Percentiles rank a stretch among this genome's conserved stretches.
Evolutionary conservation across 1,284 basidiomycete species (phyloP).

Genomic region (Cryptococcus floricola): DNA sequence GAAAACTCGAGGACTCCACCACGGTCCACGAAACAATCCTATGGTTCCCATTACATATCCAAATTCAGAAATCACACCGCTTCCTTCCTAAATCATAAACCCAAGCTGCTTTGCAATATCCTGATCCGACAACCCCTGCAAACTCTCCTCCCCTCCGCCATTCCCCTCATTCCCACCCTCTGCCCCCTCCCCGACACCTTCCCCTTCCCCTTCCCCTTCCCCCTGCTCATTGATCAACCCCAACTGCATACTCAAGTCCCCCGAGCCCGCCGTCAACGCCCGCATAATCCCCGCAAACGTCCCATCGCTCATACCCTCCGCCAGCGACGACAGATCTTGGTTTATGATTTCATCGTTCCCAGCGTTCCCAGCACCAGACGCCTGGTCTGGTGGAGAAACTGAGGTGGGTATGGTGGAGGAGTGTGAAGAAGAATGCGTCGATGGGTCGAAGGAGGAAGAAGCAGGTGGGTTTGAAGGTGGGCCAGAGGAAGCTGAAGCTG

Average conservation of each 20-base stretch:
- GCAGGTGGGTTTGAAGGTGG: too few species aligned
- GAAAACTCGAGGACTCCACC: too few species aligned
- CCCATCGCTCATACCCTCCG: neutral
- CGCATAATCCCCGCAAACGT: neutral
- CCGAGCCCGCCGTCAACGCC: neutral
- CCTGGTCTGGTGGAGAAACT: too few species aligned
- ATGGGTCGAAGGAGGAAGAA: too few species aligned
- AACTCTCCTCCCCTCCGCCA: neutral
- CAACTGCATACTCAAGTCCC: neutral
- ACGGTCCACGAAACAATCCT: too few species aligned
- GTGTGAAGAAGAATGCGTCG: too few species aligned
- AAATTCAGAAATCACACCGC: too few species aligned
- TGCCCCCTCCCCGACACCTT: neutral
- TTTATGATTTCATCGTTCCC: too few species aligned
- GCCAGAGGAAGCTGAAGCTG: neutral
- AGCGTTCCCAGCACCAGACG: too few species aligned
- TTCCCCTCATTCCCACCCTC: neutral
- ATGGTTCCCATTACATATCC: too few species aligned
- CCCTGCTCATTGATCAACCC: neutral
- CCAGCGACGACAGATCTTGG: neutral
- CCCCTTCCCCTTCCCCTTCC: neutral
- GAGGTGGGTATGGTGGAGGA: too few species aligned
- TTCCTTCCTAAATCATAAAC: neutral
- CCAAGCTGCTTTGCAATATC: neutral
- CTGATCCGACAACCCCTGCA: neutral